Conservation (phyloP, 2,329 filamentous ascomycete genomes). For the Calonectria pauciramosa region DNA sequence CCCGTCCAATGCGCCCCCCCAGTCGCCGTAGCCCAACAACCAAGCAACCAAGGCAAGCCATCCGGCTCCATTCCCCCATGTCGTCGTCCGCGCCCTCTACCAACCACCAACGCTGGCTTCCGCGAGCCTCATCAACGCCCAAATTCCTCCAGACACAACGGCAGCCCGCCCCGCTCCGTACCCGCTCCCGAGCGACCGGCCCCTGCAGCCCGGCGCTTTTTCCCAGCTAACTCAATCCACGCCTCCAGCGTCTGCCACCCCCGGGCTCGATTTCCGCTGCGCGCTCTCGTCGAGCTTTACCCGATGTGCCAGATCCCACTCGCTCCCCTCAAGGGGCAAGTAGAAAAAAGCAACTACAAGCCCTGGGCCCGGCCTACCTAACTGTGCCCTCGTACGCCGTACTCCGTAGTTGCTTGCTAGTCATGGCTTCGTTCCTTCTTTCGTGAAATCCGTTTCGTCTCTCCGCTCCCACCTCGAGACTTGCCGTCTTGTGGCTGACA, state of each 20-base stretch:
- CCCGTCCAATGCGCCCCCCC: neutral
- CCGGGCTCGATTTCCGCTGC: conserved; percentile 28
- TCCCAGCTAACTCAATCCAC: conserved; percentile 36
- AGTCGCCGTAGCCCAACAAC: conserved; percentile 10
- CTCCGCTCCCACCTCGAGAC: conserved; percentile 37
- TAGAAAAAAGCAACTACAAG: conserved; percentile 43
- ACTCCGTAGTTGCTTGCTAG: conserved; percentile 40
- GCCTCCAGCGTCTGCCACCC: conserved; percentile 30
- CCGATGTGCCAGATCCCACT: conserved; percentile 46
- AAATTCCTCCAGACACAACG: conserved; percentile 24
- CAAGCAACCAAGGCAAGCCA: conserved; percentile 3
- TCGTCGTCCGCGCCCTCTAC: neutral
- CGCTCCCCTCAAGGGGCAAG: conserved; percentile 39
- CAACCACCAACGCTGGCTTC: conserved; percentile 8
- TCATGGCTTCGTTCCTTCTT: conserved; percentile 44
- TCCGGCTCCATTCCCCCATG: conserved; percentile 2
- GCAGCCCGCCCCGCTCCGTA: conserved; percentile 35
- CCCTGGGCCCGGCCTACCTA: conserved; percentile 37
- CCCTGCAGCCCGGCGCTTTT: conserved; percentile 42
- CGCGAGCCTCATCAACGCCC: conserved; percentile 22
- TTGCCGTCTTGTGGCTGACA: conserved; percentile 40
- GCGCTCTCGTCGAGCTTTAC: conserved; percentile 35
- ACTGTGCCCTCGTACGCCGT: conserved; percentile 26
- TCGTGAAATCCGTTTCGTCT: conserved; percentile 41
- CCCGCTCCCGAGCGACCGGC: conserved; percentile 42